phyloP scores from a whole-genome alignment of 2,329 filamentous ascomycete species.

The Beauveria rudraprayagi region DNA sequence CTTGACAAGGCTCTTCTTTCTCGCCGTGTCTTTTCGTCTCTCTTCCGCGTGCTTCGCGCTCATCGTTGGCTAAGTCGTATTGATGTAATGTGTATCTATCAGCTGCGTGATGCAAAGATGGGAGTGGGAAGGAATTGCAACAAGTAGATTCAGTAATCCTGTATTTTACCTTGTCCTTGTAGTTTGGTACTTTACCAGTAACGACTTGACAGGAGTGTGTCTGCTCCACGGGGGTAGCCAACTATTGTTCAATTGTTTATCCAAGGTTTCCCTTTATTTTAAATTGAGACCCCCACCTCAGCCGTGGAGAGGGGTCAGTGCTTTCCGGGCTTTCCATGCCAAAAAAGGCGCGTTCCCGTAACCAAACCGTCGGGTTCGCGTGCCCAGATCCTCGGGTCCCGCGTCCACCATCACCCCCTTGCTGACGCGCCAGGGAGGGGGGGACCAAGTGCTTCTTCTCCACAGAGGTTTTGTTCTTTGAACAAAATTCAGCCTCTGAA shows the following conservation, averaged over 20 bases:
- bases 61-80: too few relatives aligned
- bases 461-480: not conserved
- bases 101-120: too few relatives aligned
- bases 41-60: not conserved
- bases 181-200: too few relatives aligned
- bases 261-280: not conserved
- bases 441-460: not conserved
- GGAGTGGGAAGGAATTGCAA: too few relatives aligned
- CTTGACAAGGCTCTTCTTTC: too few relatives aligned
- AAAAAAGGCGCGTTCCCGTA: conserved; percentile 6
- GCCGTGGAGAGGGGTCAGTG: conserved; percentile 3
- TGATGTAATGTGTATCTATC: too few relatives aligned
- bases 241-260: not conserved
- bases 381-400: conserved; percentile 8
- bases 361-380: conserved; percentile 8
- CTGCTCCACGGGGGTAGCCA: too few relatives aligned
- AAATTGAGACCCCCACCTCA: not conserved
- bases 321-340: conserved; percentile 3
- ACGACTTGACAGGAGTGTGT: too few relatives aligned
- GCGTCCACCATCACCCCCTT: not conserved
- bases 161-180: too few relatives aligned
- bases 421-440: not conserved
- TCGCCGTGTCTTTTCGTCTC: too few relatives aligned
- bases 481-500: too few relatives aligned
- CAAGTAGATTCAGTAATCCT: too few relatives aligned